Conservation (phyloP, 2,329 filamentous ascomycete genomes). For the Blumeria hordei region DNA sequence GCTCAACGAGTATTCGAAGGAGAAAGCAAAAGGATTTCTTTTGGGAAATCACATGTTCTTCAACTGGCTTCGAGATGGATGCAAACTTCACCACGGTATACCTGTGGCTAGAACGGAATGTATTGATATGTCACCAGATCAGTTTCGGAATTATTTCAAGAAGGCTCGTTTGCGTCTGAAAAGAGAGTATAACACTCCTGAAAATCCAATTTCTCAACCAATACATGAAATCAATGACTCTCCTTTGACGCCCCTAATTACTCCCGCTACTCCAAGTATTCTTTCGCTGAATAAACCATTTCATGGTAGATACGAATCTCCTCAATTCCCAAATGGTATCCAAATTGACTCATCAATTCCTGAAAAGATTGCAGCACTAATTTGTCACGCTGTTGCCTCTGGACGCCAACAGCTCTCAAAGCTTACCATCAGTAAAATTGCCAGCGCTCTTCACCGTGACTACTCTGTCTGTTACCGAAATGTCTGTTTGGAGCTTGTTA, state of each 20-base stretch:
- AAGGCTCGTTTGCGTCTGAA: background rate
- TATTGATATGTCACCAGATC: background rate
- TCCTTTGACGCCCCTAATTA: background rate
- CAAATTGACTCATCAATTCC: background rate
- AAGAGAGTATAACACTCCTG: background rate
- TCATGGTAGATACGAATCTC: background rate
- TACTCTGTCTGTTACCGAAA: background rate
- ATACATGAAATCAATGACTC: background rate
- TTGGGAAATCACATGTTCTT: background rate
- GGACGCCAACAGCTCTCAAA: background rate
- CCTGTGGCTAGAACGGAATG: background rate
- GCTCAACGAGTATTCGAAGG: background rate
- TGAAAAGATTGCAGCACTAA: background rate
- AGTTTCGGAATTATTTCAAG: background rate
- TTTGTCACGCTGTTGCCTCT: background rate
- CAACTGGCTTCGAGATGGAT: background rate
- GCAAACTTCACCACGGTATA: background rate
- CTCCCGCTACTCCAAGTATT: background rate
- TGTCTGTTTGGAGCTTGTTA: background rate
- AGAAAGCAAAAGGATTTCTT: background rate
- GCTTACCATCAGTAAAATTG: background rate
- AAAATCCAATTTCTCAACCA: background rate
- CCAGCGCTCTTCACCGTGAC: background rate
- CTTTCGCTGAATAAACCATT: background rate
- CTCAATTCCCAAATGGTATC: conserved; percentile 1